Evolutionary conservation across 164 flowering plant species (phyloP), one percentile per base, ranked within the genome.

Genomic region (Magnolia sinica): DNA sequence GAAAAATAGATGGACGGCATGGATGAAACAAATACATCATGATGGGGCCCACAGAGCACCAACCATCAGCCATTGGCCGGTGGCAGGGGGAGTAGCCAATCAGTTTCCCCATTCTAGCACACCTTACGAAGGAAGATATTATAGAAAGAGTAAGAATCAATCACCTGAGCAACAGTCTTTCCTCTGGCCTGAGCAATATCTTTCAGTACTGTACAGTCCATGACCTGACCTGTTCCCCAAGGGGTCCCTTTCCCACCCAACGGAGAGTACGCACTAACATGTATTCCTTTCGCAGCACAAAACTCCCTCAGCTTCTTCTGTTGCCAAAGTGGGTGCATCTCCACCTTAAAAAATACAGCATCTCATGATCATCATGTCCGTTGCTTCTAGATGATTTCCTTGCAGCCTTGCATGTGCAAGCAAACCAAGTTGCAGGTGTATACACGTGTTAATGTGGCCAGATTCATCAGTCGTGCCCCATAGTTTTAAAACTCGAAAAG

Each of bases 231-330:
- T 23, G 76, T 67, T 19, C 85, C 85, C 81, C 82, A 83, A 0
- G 7, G 2, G 2, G 82, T 71, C 22, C 81, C 83, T 50, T 70
- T 78, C 0, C 59, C 85, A 8, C 85, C 87, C 55, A 85, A 59
- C 19, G 87, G 85, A 64, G 85, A 82, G 27, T 79, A 82, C 3
- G 82, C 87, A 49, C 63, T 76, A 31, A 83, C 79, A 50, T 72
- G 74, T 1, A 85, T 79, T 3, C 77, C 81, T 66, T 75, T 73
- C 7, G 16, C 64, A 24, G 52, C 68, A 67, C 87, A 85, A 52
- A 77, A 81, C 5, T 85, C 76, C 65, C 73, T 80, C 65, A 85
- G 64, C n/a, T 80, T 75, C 70, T 58, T 67, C 50, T 81, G 87
- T 2, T 74, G 76, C 85, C 84, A 85, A 9, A 69, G 18, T 52